Base-by-base conservation (phyloP, 257 asterid genomes). In the Fraxinus quadrangulata region DNA sequence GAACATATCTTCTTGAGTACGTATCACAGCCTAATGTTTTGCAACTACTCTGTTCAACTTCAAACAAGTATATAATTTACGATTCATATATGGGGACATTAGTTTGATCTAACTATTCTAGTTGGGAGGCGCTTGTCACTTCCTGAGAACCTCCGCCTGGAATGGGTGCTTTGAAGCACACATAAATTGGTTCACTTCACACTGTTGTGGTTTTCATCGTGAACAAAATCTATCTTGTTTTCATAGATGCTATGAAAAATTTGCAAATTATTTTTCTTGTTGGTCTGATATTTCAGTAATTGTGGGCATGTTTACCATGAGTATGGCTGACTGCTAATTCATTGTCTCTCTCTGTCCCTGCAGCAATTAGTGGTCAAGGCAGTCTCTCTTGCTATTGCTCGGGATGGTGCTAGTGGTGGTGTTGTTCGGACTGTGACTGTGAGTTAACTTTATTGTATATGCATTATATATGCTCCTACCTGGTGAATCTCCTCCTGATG, bases 371-470 rank as follows among this genome's bases (percentile, higher is more conserved):
- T 93, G 21, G 97, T 93, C 80, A 89, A 92, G 85, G 98, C 99
- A 17, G 99, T 93, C 80, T 95, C 99, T 77, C 99, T 95, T 80
- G 98, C 99, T 81, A 95, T 95, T 90, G 98, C 99, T 80, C 92
- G 99, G 31, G 99, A 95, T 87, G 98, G 99, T 79, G 97, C 99
- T 77, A 93, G 99, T 73, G 99, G 98, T 42, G 99, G 99, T 42
- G 97, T 95, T 78, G 96, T 95, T 70, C 94, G 99, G 17, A 95
- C 99, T 13, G 96, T 95, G 73, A 95, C 96, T 69, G 99, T 95
- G 87, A 93, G 97, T 88, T 78, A 6, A 59, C 67, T 59, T 59
- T 9, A 21, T 21, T 8, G 12, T 21, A 6, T 21, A 6, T 59
- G 67, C 2, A 59, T 59, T 21, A n/a, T 23, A 59, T n/a, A n/a